Percentiles rank a stretch among this genome's conserved stretches.
Conservation (phyloP, 352 stramenopile species). For the Pseudoperonospora humuli region DNA sequence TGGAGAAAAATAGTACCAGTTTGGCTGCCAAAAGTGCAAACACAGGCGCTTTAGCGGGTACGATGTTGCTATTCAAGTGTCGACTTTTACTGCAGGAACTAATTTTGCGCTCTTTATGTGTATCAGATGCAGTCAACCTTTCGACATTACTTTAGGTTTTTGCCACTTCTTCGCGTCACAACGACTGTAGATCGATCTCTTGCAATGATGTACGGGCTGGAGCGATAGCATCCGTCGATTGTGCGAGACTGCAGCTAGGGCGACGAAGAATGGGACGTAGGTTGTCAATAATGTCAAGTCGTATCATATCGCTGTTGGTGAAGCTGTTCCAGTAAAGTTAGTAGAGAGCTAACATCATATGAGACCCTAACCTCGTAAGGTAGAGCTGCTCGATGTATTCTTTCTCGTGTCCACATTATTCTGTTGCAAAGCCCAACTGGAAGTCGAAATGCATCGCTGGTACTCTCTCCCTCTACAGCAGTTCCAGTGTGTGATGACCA, state of each 20-base stretch:
- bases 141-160: no score
- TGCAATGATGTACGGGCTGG: not conserved
- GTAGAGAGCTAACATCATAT: no score
- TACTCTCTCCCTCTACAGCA: no score
- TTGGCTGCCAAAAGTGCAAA: conserved; percentile 3
- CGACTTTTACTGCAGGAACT: not conserved
- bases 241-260: conserved; percentile 2
- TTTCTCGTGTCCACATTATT: no score
- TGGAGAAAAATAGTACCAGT: conserved; percentile 10
- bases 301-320: conserved; percentile 49
- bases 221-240: conserved; percentile 6
- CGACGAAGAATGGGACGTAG: conserved; percentile 5
- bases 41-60: conserved; percentile 10
- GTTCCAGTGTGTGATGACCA: no score
- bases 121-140: conserved; percentile 12
- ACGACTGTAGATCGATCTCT: conserved; percentile 1
- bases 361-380: no score
- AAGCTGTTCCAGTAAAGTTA: no score
- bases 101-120: conserved; percentile 1
- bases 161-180: conserved; percentile 9
- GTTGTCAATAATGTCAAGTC: conserved; percentile 45
- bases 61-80: not conserved
- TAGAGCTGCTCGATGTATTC: no score
- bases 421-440: no score
- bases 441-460: no score